Conservation (phyloP, 371 early-diverging fungal species). For the Rhizopus stolonifer region DNA sequence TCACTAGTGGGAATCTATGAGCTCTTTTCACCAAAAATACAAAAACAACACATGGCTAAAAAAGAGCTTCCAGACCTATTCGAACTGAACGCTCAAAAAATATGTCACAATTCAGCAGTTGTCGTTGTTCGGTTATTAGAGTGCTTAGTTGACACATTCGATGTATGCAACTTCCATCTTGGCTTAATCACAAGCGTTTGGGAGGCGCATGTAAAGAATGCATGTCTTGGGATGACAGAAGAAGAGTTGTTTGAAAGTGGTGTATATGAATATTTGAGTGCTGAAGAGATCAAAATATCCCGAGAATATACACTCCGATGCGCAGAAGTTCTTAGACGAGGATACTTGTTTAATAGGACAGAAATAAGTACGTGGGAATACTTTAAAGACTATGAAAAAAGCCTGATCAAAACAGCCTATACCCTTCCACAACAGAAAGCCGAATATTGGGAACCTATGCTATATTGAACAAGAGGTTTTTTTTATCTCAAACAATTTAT, state of each 20-base stretch:
- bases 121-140: constrained; percentile 34
- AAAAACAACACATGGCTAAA: background rate
- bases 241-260: constrained; percentile 10
- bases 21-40: constrained; percentile 30
- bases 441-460: constrained; percentile 24
- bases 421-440: constrained; percentile 8
- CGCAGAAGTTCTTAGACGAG: constrained; percentile 29
- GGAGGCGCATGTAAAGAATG: constrained; percentile 37
- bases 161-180: constrained; percentile 23
- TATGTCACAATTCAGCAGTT: constrained; percentile 29
- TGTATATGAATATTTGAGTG: constrained; percentile 11
- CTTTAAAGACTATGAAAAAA: constrained; percentile 32
- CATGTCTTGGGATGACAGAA: constrained; percentile 30
- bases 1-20: constrained; percentile 30
- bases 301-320: constrained; percentile 37
- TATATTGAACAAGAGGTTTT: background rate
- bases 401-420: constrained; percentile 13
- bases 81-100: constrained; percentile 29
- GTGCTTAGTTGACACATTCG: constrained; percentile 20
- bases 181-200: constrained; percentile 34
- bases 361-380: constrained; percentile 36
- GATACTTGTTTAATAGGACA: constrained; percentile 35
- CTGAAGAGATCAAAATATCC: constrained; percentile 21
- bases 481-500: constrained; percentile 4
- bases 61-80: background rate